phyloP scores from a whole-genome alignment of 2,329 filamentous ascomycete species.

The Endoconidiophora polonica region DNA sequence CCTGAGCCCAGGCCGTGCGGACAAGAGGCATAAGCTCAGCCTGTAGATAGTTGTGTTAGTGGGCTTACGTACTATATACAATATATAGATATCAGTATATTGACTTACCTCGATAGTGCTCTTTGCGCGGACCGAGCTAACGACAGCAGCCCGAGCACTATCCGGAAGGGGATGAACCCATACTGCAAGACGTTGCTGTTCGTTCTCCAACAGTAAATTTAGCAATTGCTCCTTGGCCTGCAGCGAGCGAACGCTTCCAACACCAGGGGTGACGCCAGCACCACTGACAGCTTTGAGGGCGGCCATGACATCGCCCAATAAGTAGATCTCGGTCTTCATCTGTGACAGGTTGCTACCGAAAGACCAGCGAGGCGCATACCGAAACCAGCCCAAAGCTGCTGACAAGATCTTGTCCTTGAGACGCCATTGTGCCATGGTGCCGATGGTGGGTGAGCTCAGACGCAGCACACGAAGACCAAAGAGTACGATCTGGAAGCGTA shows the following conservation, averaged over 20 bases:
- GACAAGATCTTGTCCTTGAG: slow-evolving; percentile 81
- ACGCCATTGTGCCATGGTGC: slow-evolving; percentile 52
- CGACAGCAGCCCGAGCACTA: slow-evolving; percentile 21
- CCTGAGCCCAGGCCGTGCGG: slow-evolving; percentile 73
- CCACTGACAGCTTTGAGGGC: slow-evolving; percentile 48
- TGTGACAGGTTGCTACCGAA: slow-evolving; percentile 90
- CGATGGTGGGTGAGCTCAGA: slow-evolving; percentile 46
- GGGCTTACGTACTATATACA: neutral
- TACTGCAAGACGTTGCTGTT: slow-evolving; percentile 66
- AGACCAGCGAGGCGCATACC: slow-evolving; percentile 69
- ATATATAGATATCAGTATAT: neutral
- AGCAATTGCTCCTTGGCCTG: slow-evolving; percentile 73
- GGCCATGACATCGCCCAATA: slow-evolving; percentile 57
- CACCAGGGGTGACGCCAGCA: slow-evolving; percentile 33
- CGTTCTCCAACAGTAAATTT: slow-evolving; percentile 62
- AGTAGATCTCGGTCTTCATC: slow-evolving; percentile 75
- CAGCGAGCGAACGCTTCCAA: slow-evolving; percentile 45
- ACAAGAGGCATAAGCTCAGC: slow-evolving; percentile 46
- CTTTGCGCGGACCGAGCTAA: slow-evolving; percentile 9
- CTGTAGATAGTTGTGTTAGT: slow-evolving; percentile 20
- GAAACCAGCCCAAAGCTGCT: slow-evolving; percentile 80
- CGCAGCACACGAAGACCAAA: slow-evolving; percentile 66
- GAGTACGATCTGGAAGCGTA: slow-evolving; percentile 77
- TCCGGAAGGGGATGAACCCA: slow-evolving; percentile 71
- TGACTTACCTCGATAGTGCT: slow-evolving; percentile 18